Evolutionary conservation across 2,329 filamentous ascomycete species (phyloP).

Genomic region (Acarospora socialis): DNA sequence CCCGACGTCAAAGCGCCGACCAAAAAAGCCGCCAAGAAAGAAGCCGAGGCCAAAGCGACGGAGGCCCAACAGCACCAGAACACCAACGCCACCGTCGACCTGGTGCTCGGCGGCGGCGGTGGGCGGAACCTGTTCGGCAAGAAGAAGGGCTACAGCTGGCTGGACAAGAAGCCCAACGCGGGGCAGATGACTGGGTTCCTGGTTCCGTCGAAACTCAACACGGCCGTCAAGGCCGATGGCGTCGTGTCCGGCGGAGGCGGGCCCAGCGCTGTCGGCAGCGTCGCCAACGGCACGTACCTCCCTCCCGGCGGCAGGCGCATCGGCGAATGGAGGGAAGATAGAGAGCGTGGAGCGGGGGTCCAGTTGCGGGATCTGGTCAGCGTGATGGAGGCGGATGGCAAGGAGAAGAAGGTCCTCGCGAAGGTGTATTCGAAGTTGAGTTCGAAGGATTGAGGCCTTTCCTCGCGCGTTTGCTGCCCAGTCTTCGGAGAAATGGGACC

Average conservation of each 20-base stretch:
- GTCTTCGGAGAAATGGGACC: too few relatives aligned
- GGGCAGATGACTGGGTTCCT: conserved; percentile 22
- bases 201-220: conserved; percentile 7
- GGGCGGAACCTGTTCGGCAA: conserved; percentile 30
- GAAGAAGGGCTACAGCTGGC: conserved; percentile 34
- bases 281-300: conserved; percentile 18
- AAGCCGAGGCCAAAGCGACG: conserved; percentile 56
- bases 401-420: conserved; percentile 49
- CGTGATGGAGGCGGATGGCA: conserved; percentile 65
- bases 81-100: conserved; percentile 68
- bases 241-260: conserved; percentile 14
- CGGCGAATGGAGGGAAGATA: conserved; percentile 66
- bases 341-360: conserved; percentile 60
- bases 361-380: conserved; percentile 72
- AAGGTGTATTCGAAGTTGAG: conserved; percentile 39
- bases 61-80: conserved; percentile 67
- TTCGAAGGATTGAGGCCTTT: not conserved
- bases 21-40: conserved; percentile 76
- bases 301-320: conserved; percentile 44
- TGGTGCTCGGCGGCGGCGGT: conserved; percentile 56
- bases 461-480: too few relatives aligned
- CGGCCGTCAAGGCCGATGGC: conserved; percentile 5
- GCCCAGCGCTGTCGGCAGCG: conserved; percentile 13
- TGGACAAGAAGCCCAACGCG: conserved; percentile 25
- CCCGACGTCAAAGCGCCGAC: conserved; percentile 56